Conservation (phyloP, 1,139 yeast species). For the Zygoascus sp. region DNA sequence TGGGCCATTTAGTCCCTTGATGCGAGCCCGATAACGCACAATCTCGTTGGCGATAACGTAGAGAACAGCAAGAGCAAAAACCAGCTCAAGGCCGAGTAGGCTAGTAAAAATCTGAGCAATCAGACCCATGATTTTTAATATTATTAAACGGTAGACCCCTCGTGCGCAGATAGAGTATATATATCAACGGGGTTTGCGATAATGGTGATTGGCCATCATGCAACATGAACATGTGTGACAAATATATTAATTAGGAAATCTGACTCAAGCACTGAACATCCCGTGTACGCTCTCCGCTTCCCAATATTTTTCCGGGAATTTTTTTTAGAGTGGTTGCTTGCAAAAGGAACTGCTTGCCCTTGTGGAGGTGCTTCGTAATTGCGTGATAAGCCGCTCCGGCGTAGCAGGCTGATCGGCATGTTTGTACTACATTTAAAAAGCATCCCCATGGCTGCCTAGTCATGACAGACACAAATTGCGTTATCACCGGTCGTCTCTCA, state of each 20-base stretch:
- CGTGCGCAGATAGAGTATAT: background rate
- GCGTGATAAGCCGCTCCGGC: background rate
- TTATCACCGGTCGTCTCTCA: background rate
- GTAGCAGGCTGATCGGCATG: too few relatives aligned
- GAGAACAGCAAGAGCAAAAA: conserved; percentile 9
- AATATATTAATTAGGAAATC: too few relatives aligned
- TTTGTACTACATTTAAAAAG: background rate
- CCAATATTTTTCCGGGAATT: too few relatives aligned
- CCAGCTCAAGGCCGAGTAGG: background rate
- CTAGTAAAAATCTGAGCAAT: conserved; percentile 7
- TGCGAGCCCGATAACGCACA: conserved; percentile 16
- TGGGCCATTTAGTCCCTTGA: conserved; percentile 20
- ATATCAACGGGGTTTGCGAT: too few relatives aligned
- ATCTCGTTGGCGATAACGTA: conserved; percentile 19
- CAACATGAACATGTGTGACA: too few relatives aligned
- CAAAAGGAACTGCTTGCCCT: background rate
- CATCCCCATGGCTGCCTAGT: background rate
- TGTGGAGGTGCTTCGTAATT: too few relatives aligned
- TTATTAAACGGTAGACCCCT: background rate
- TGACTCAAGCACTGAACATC: too few relatives aligned
- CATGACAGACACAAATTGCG: background rate
- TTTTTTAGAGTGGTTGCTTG: too few relatives aligned
- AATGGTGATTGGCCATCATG: too few relatives aligned
- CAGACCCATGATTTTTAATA: conserved; percentile 1
- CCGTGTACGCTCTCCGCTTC: too few relatives aligned